Evolutionary conservation across 306 rosid species (phyloP), one percentile per base, ranked within the genome.

Genomic region (Potentilla sterilis): DNA sequence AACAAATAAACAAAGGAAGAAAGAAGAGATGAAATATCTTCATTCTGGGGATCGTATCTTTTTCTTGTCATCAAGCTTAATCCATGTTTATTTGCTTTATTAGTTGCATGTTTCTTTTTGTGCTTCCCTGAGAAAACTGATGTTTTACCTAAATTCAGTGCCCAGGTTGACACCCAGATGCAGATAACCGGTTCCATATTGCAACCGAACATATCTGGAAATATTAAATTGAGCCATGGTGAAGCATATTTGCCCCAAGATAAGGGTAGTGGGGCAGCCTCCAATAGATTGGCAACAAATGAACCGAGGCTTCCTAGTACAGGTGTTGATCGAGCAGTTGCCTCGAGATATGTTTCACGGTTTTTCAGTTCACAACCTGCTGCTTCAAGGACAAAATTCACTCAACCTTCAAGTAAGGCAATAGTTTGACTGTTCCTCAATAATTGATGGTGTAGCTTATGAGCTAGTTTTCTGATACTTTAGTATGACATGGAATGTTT

Each of bases 201-300:
- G 86, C 91, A 91, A 89, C 98, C 93, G 63, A 88, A 88, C 77
- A 90, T 93, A 59, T 88, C 98, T 79, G 98, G 96, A 76, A 91
- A 77, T 69, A 87, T 93, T 72, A 92, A 93, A 86, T 77, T 91
- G 83, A 89, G 98, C 88, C 96, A 86, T 5, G 98, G 98, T 79
- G 98, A 93, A 85, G 98, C 98, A 83, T 93, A 93, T 87, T 83
- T 93, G 69, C 98, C 98, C 13, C 98, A 93, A 55, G 98, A 93
- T 76, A 91, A 85, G 89, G 97, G 98, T 65, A 80, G 88, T 81
- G 91, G 87, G 78, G 83, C 90, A 82, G 77, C 92, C 73, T 70
- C 90, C 76, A 83, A 82, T 83, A 87, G 92, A 91, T 88, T 89
- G 83, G 84, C 86, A 49, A 76, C 93, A 47, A 84, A 84, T 84